Base-by-base conservation (phyloP, 768 basidiomycete species). In the Tricholoma saponaceum region DNA sequence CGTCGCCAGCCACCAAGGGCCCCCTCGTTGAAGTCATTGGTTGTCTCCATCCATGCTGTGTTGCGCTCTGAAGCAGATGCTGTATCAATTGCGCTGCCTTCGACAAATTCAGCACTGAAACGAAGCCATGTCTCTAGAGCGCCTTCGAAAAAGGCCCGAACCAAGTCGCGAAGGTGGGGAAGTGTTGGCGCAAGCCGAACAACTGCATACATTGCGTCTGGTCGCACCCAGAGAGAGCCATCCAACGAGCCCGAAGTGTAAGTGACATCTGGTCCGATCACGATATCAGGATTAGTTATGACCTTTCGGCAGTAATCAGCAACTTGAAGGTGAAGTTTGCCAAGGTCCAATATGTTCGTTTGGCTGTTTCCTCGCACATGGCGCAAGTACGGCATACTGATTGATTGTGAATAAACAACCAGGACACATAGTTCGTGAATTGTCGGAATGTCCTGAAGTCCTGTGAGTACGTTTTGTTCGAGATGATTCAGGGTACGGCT, bases 401-500 rank as follows among this genome's bases (percentile, higher is more conserved):
- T n/a, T 0, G 37, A 14, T 4, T 39, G 37, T 16, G 54, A 18
- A 49, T 70, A 72, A 0, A 70, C n/a, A 0, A 54, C 59, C 6
- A 71, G 39, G 7, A 61, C 64, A n/a, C 47, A 58, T 14, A 74
- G 58, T 46, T 74, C 71, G 1, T 67, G 61, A 14, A 58, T 46
- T 13, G 71, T 74, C 28, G 62, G n/a, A 16, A 10, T 47, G 52
- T 66, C 61, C 8, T 65, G 33, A 4, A 74, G 62, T 0, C 62
- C 69, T 1, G 61, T 57, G 32, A 52, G 57, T 4, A 70, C 30
- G 53, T 72, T 71, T 9, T 49, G 5, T 20, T 72, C 71, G 4
- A 70, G 62, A 33, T 69, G 60, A 25, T 44, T 67, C 14, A 59
- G 68, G 0, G 51, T 54, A 16, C 32, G 56, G 0, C 55, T 62